Base-by-base conservation (phyloP, 371 early-diverging fungal species). In the Mucor lusitanicus region DNA sequence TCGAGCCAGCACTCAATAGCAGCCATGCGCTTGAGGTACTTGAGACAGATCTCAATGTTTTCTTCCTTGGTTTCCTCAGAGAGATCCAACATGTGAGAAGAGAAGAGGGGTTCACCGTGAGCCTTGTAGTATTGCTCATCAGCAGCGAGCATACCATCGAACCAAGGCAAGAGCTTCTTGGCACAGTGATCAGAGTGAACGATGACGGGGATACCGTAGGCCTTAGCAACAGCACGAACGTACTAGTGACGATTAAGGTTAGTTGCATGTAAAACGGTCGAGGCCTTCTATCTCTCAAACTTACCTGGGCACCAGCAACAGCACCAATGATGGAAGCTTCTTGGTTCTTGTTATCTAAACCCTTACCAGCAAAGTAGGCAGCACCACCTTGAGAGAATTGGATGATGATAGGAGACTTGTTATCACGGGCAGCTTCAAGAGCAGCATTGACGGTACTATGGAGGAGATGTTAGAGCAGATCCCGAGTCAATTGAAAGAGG, bases 111-210 rank as follows among this genome's bases (percentile, higher is more conserved):
- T 85, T 94, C 96, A 72, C 91, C 91, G 77, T 94, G 91, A 73
- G 85, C 80, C 83, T 90, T 91, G 84, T 90, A 95, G 90, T 95
- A 94, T 62, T 82, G 89, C 76, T 95, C 95, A 76, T 95, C 95
- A 61, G 95, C 96, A 42, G 76, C 88, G 65, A 95, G 84, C 96
- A 95, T 95, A 65, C 82, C 96, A 71, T 95, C 96, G 79, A 95
- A 93, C 96, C 96, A 95, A 33, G 94, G 94, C 58, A 95, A 84
- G 64, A 95, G 91, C 87, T 94, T 94, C 86, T 92, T 91, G 79
- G 95, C 96, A 84, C 96, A 95, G 88, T 95, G 96, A 76, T 95
- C 96, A 71, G 92, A 91, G 90, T 95, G 96, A 67, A 94, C 70
- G 44, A 91, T 78, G 57, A 95, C 95, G 62, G 95, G 95, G 67